Evolutionary conservation across 352 stramenopile genomes (phyloP).

Genomic region (Thalassiosira hispida): DNA sequence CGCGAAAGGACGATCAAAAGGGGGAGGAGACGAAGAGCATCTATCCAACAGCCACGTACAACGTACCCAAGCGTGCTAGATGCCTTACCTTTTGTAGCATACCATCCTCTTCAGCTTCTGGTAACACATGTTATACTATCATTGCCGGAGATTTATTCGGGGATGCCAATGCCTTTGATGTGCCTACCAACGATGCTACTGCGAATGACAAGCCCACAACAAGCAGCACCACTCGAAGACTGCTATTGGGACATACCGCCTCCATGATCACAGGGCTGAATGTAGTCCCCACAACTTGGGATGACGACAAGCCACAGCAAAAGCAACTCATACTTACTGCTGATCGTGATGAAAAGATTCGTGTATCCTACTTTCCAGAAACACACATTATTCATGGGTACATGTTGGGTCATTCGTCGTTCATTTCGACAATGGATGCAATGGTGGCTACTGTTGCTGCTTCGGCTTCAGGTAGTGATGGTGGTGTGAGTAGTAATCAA

Average conservation of each 20-base stretch:
- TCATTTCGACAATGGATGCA: slow-evolving; percentile 67
- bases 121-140: slow-evolving; percentile 33
- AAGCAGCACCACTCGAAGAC: slow-evolving; percentile 16
- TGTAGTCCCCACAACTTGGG: slow-evolving; percentile 23
- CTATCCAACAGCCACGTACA: slow-evolving; percentile 46
- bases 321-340: slow-evolving; percentile 66
- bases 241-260: slow-evolving; percentile 82
- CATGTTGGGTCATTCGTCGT: slow-evolving; percentile 74
- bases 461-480: background rate
- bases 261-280: slow-evolving; percentile 76
- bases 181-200: slow-evolving; percentile 21
- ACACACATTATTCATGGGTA: slow-evolving; percentile 70
- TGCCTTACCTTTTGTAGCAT: slow-evolving; percentile 56
- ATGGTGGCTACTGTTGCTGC: slow-evolving; percentile 2
- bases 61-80: slow-evolving; percentile 58
- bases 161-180: slow-evolving; percentile 69
- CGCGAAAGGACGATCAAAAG: slow-evolving; percentile 1
- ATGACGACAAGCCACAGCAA: background rate
- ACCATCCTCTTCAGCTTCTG: background rate
- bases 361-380: slow-evolving; percentile 75
- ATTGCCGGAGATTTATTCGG: slow-evolving; percentile 74
- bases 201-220: slow-evolving; percentile 13
- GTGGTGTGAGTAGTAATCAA: background rate
- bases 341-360: slow-evolving; percentile 84
- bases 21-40: slow-evolving; percentile 4